Evolutionary conservation across 352 stramenopile species (phyloP).

Genomic region (Pythium monospermum): DNA sequence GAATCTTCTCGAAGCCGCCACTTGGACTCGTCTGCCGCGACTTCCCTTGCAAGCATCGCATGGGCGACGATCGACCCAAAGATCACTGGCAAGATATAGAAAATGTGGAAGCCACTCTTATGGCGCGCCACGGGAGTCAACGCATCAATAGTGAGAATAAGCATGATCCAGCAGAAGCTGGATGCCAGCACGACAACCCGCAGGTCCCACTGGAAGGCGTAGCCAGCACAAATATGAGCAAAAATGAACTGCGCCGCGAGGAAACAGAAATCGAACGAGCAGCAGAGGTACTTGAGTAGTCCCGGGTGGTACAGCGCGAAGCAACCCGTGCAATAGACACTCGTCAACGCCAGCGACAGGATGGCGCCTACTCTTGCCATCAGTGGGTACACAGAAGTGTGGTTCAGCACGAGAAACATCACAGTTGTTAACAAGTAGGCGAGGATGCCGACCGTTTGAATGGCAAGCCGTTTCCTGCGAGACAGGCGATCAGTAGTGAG

Average conservation of each 20-base stretch:
- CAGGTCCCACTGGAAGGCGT: constrained; percentile 14
- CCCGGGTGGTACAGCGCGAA: constrained; percentile 14
- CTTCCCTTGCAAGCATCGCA: constrained; percentile 1
- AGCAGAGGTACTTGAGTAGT: constrained; percentile 9
- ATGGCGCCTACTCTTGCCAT: background rate
- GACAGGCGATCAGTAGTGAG: background rate
- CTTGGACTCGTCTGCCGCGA: background rate
- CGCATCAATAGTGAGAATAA: constrained; percentile 18
- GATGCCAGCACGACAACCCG: constrained; percentile 1
- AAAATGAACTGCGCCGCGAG: constrained; percentile 12
- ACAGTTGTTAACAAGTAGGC: constrained; percentile 3
- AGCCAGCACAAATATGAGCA: constrained; percentile 8
- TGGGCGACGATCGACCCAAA: constrained; percentile 2
- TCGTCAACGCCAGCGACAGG: background rate
- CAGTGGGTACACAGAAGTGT: background rate
- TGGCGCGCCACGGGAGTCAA: constrained; percentile 11
- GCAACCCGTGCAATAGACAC: constrained; percentile 2
- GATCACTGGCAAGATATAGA: constrained; percentile 5
- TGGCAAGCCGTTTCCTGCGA: background rate
- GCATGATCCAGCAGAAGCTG: constrained; percentile 11
- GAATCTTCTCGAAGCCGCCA: constrained; percentile 8
- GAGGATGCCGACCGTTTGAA: background rate
- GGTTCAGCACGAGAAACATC: constrained; percentile 14
- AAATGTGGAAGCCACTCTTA: constrained; percentile 10
- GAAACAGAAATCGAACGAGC: constrained; percentile 17